Base-by-base conservation (phyloP, 768 basidiomycete species). In the Rhizopogon roseolus region DNA sequence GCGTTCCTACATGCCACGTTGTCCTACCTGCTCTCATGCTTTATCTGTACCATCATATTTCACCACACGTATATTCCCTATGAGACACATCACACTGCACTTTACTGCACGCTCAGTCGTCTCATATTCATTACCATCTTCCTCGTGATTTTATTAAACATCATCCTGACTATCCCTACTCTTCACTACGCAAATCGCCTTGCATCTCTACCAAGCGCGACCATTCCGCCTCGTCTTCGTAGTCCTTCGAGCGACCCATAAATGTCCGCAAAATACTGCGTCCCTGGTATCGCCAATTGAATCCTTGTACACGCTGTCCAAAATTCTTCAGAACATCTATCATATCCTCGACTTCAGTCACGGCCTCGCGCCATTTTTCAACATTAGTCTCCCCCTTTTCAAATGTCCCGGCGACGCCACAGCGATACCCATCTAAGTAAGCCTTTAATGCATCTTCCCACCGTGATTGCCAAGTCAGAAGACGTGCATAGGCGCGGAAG, bases 181-280 rank as follows among this genome's bases (percentile, higher is more conserved):
- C 52, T 37, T 53, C 62, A 40, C 40, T 63, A 45, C 58, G 54
- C 41, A 67, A 53, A 49, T 63, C 66, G 13, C 60, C 57, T 48
- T 84, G 73, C 61, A 93, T 66, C 56, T 77, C 81, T 62, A 76
- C 74, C 63, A 98, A 73, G 57, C 76, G 74, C 27, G 73, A 66
- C 86, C 90, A 98, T 73, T 93, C 93, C 4, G 84, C 79, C 66
- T 97, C 90, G 49, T 94, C 94, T 67, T 88, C 90, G 59, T 94
- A 98, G 54, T 85, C 90, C 68, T 76, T 85, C 55, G 90, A 92
- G 55, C 90, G 76, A 6, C 90, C 95, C 71, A 91, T 80, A 70
- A 98, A 98, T 49, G 86, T 88, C 71, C 95, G 77, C 55, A 98
- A 80, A 53, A 98, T 76, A 56, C 92, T 94, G 51, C 88, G 79